phyloP scores from a whole-genome alignment of 176 grass and related monocot genomes.

The Raddia guianensis region DNA sequence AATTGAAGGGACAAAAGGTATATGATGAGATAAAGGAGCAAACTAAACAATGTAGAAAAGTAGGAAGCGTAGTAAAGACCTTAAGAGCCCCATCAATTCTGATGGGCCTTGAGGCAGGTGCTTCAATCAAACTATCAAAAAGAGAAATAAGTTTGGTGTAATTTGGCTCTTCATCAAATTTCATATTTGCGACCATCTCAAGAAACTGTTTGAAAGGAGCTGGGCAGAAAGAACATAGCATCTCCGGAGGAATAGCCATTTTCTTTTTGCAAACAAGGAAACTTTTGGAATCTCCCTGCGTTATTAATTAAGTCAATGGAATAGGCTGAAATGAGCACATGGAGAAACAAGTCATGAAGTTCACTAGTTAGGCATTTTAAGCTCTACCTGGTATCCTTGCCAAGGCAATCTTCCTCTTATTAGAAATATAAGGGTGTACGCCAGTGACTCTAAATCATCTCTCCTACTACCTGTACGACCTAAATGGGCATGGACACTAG shows the following conservation, averaged over 20 bases:
- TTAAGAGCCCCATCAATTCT: slow-evolving; percentile 97
- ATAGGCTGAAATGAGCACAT: slow-evolving; percentile 9
- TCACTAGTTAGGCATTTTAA: slow-evolving; percentile 25
- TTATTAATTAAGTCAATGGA: slow-evolving; percentile 33
- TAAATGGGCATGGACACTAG: slow-evolving; percentile 94
- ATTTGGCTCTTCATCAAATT: slow-evolving; percentile 96
- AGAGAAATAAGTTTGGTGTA: slow-evolving; percentile 88
- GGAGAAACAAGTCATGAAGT: slow-evolving; percentile 22
- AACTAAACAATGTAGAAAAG: slow-evolving; percentile 36
- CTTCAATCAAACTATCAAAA: slow-evolving; percentile 81
- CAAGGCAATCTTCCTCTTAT: slow-evolving; percentile 91
- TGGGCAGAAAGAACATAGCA: slow-evolving; percentile 84
- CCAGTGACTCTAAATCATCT: slow-evolving; percentile 94
- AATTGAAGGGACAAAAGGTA: slow-evolving; percentile 21
- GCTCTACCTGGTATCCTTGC: slow-evolving; percentile 95
- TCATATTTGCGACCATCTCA: slow-evolving; percentile 86
- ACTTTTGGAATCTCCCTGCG: slow-evolving; percentile 90
- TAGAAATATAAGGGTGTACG: slow-evolving; percentile 92
- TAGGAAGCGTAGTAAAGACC: slow-evolving; percentile 41
- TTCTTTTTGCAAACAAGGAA: slow-evolving; percentile 99
- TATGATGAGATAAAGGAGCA: slow-evolving; percentile 21
- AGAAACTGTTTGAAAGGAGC: slow-evolving; percentile 91
- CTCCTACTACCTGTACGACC: slow-evolving; percentile 92
- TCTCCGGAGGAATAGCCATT: slow-evolving; percentile 80
- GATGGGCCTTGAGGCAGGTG: slow-evolving; percentile 71